Base-by-base conservation (phyloP, 2,329 filamentous ascomycete genomes). In the Calonectria pseudoturangicola region DNA sequence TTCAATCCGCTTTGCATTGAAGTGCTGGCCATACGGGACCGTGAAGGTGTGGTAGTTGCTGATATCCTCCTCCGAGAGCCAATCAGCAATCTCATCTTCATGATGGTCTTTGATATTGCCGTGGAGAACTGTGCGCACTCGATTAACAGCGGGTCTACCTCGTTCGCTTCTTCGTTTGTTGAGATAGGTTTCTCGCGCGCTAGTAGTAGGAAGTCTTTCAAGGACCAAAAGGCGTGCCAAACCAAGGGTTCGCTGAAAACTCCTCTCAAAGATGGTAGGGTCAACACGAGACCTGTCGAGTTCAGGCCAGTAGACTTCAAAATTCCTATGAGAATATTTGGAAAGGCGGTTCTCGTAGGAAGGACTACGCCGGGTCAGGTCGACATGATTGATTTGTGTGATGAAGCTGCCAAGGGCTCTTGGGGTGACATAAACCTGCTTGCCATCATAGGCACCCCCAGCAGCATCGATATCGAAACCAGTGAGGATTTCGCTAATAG, bases 381-480 rank as follows among this genome's bases (percentile, higher is more conserved):
- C 95, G 72, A 97, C 88, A 3, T 92, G 92, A 78, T 98, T 97
- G 80, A 91, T 89, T 83, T 98, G 95, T 0, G 94, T 96, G 80
- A 96, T 92, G 82, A 93, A 96, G 12, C 94, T 93, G 54, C 91
- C 91, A 16, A 98, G 82, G 2, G 95, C 95, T 70, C 95, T 90
- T 2, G 95, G 95, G 3, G 93, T 92, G 28, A 92, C 92, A 80
- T 93, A 97, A 21, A 98, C 94, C 79, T 97, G 93, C 25, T 89
- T 89, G 43, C 95, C 95, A 81, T 97, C 92, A 77, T 94, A 98
- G 3, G 94, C 94, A 28, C 92, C 93, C 73, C 94, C 94, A 0
- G 94, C 93, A 81, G 93, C 95, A 81, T 97, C 95, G 62, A 98
- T 95, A 78, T 97, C 95, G 77, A 98, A 98, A 0, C 95, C 95